These are phyloP conservation scores for Brassica balearica DNA, from an alignment of 441 rosid genomes.

Conservation along the genomic window DNA sequence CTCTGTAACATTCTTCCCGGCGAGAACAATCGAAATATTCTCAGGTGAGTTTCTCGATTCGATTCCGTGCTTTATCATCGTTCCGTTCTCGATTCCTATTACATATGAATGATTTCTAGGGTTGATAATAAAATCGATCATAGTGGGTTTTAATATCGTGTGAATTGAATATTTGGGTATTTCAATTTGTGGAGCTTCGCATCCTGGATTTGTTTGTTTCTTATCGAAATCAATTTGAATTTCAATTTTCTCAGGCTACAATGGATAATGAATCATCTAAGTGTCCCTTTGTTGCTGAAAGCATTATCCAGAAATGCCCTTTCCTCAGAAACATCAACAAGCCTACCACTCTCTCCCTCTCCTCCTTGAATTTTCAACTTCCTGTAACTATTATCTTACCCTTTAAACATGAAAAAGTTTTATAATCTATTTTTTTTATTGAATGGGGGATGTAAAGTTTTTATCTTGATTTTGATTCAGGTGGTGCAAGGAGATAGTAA, in stretches of 20 bases:
- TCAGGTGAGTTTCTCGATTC: constrained; percentile 3
- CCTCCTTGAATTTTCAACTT: constrained; percentile 51
- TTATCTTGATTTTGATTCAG: constrained; percentile 24
- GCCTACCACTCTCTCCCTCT: constrained; percentile 68
- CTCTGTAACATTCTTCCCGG: neutral
- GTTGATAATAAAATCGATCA: neutral
- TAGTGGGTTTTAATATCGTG: neutral
- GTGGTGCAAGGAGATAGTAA: constrained; percentile 51
- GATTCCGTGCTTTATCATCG: neutral
- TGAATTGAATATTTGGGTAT: neutral
- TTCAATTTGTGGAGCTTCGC: neutral
- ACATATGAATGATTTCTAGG: neutral
- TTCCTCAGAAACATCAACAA: constrained; percentile 79
- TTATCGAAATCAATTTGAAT: neutral
- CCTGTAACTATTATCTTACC: constrained; percentile 46
- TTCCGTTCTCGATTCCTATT: neutral
- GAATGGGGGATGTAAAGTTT: neutral
- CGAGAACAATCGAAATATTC: neutral
- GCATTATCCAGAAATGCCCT: constrained; percentile 69
- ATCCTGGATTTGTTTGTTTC: neutral
- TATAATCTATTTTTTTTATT: neutral
- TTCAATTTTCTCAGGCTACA: neutral
- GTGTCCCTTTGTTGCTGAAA: constrained; percentile 56
- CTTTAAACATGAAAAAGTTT: neutral
- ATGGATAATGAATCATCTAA: constrained; percentile 51